Evolutionary conservation across 2,329 filamentous ascomycete genomes (phyloP), one percentile per base, ranked within the genome.

Genomic region (Alternaria alternata): DNA sequence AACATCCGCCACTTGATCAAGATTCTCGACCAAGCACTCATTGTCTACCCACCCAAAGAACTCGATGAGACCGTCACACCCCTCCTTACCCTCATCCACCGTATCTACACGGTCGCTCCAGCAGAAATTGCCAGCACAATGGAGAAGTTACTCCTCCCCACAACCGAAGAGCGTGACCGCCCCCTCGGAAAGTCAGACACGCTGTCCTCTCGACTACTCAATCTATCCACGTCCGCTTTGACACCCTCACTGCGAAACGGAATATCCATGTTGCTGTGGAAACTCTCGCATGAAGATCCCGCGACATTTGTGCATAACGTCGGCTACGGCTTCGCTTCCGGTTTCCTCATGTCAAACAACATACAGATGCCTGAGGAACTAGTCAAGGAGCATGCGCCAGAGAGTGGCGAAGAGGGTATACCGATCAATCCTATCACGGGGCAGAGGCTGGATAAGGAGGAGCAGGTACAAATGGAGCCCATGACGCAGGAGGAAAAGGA

Each of bases 401-500:
- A 48, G 8, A 64, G 69, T 3, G 52, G 51, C n/a, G 68, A 54
- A 28, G 71, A 66, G 69, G 78, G 59, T 24, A 72, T 77, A 4
- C 74, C 83, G 0, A 81, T 96, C 53, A 97, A 97, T 66, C 93
- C 94, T 0, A 87, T 97, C 32, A 97, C 94, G 1, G 94, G 94
- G 0, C 94, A 97, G 77, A 88, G 90, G 64, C 73, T 92, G 51
- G 89, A 93, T 66, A 84, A 83, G 38, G 91, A 94, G 77, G 85
- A 83, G 54, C 79, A 82, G 7, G 81, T 87, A 7, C 80, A 87
- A 4, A 78, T 82, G 11, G 87, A 88, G 1, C 87, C 91, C 49
- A 97, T 98, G 94, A 95, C 91, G 0, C 83, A 91, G 47, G 93
- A 94, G 66, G 94, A 98, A 81, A 97, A 94, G 78, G 92, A 97